These are phyloP conservation scores for Passiflora organensis DNA, from an alignment of 345 rosid species.

Conservation along the genomic window DNA sequence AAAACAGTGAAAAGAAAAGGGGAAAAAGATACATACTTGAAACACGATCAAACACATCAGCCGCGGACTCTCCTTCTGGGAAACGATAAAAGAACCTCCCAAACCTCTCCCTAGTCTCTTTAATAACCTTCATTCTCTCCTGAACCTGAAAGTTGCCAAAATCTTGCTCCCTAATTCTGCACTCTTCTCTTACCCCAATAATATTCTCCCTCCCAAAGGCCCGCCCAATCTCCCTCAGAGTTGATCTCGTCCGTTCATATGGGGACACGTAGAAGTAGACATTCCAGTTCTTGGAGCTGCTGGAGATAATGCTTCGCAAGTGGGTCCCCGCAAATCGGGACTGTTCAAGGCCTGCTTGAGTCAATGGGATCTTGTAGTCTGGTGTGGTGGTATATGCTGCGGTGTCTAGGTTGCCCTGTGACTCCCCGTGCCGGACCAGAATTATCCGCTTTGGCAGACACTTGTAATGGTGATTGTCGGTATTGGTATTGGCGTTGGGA, in stretches of 20 bases:
- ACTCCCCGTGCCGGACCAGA: slow-evolving; percentile 93
- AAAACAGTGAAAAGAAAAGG: background rate
- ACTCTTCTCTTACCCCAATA: slow-evolving; percentile 93
- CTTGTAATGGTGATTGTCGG: background rate
- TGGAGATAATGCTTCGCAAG: slow-evolving; percentile 43
- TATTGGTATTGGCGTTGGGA: slow-evolving; percentile 12
- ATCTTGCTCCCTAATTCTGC: slow-evolving; percentile 87
- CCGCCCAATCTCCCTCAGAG: slow-evolving; percentile 86
- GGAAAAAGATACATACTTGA: slow-evolving; percentile 48
- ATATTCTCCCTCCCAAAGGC: slow-evolving; percentile 63
- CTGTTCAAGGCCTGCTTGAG: slow-evolving; percentile 51
- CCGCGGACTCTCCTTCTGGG: slow-evolving; percentile 99
- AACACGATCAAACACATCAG: slow-evolving; percentile 95
- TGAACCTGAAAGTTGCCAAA: slow-evolving; percentile 90
- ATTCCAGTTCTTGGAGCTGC: slow-evolving; percentile 41
- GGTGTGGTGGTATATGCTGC: slow-evolving; percentile 77
- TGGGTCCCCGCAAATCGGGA: slow-evolving; percentile 57
- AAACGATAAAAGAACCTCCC: slow-evolving; percentile 87
- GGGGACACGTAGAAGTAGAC: slow-evolving; percentile 94
- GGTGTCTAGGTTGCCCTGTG: slow-evolving; percentile 78
- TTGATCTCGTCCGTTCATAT: slow-evolving; percentile 80
- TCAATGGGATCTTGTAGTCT: slow-evolving; percentile 79
- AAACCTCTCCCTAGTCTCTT: slow-evolving; percentile 63
- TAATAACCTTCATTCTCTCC: slow-evolving; percentile 72
- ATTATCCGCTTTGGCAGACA: slow-evolving; percentile 82